Conservation (phyloP, 192 early-diverging fungal genomes). For the Gonapodya sp. region DNA sequence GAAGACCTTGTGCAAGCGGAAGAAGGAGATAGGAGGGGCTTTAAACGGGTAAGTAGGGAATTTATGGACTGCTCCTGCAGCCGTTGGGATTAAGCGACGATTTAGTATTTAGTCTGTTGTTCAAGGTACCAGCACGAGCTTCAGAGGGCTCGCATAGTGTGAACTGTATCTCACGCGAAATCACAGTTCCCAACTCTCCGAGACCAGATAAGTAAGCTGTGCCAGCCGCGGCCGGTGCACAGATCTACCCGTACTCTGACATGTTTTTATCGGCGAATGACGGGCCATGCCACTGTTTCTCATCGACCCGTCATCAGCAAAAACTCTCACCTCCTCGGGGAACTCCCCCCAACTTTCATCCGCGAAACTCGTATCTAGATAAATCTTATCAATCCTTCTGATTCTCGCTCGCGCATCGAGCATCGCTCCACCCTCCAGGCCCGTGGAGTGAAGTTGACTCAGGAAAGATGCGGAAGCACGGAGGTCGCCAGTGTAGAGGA, state of each 20-base stretch:
- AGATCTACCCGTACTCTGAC: too few species aligned
- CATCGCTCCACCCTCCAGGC: neutral
- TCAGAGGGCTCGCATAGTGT: too few species aligned
- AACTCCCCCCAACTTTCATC: neutral
- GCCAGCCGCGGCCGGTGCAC: too few species aligned
- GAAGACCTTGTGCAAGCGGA: neutral
- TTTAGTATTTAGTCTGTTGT: too few species aligned
- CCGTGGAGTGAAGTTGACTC: neutral
- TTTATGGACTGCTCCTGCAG: neutral
- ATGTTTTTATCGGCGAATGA: too few species aligned
- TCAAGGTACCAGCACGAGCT: too few species aligned
- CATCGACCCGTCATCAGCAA: neutral
- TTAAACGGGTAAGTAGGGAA: neutral
- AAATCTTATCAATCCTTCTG: neutral
- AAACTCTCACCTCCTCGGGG: neutral
- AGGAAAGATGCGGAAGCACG: neutral
- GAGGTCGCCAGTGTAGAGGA: neutral
- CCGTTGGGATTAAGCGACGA: too few species aligned
- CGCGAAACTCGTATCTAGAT: neutral
- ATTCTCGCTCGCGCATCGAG: neutral
- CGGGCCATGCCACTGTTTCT: neutral
- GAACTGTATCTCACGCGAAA: too few species aligned
- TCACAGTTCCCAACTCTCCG: too few species aligned
- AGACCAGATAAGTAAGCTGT: too few species aligned
- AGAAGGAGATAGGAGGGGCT: neutral